Percentiles rank a stretch among this genome's conserved stretches.
Conservation (phyloP, 108 stramenopile species). For the Chaetoceros muelleri region DNA sequence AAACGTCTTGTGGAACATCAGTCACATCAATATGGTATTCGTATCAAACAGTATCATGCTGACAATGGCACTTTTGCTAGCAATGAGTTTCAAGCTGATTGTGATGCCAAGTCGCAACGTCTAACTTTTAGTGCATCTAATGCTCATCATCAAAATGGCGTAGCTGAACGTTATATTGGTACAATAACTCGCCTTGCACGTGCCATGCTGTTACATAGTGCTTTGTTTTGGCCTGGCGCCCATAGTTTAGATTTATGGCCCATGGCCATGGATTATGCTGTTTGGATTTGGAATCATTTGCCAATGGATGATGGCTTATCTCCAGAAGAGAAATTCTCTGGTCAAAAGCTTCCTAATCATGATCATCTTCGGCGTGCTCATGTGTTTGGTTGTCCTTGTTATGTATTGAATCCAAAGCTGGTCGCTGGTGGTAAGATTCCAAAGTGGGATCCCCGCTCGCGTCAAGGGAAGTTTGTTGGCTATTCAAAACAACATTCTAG, state of each 20-base stretch:
- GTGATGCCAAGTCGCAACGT: constrained; percentile 28
- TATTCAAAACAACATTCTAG: constrained; percentile 21
- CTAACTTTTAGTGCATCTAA: no score
- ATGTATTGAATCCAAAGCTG: no score
- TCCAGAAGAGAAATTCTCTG: no score
- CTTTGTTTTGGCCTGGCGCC: constrained; percentile 29
- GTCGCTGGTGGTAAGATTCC: constrained; percentile 21
- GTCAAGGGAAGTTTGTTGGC: constrained; percentile 27
- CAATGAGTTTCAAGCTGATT: constrained; percentile 40
- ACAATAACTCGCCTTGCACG: constrained; percentile 18
- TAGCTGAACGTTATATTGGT: no score
- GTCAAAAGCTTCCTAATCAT: no score
- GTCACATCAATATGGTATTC: constrained; percentile 7
- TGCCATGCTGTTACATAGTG: constrained; percentile 25
- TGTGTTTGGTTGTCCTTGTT: no score
- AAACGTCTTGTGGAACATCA: constrained; percentile 20
- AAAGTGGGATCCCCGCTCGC: no score
- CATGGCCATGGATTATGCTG: constrained; percentile 35
- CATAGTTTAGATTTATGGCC: constrained; percentile 23
- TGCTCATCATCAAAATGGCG: no score
- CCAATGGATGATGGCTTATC: constrained; percentile 14
- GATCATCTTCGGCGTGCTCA: no score
- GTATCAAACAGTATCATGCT: constrained; percentile 14
- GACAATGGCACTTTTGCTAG: constrained; percentile 34
- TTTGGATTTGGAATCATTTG: no score